These are phyloP conservation scores for Dipteronia sinensis DNA, from an alignment of 345 rosid genomes.

Conservation along the genomic window DNA sequence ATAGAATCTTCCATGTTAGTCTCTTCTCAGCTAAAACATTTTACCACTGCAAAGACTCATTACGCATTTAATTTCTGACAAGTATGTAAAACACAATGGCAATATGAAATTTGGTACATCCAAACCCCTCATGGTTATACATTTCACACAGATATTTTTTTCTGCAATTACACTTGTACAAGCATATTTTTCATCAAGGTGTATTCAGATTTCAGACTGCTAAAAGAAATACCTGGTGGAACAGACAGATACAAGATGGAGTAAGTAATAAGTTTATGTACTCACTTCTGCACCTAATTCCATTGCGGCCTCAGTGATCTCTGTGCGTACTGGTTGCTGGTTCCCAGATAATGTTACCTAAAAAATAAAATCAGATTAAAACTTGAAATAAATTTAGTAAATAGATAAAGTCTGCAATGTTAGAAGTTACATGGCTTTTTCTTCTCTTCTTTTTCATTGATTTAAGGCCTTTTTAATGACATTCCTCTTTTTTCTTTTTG, in stretches of 20 bases:
- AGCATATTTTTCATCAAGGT: background rate
- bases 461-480: background rate
- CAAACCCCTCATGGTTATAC: background rate
- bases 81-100: background rate
- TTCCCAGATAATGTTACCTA: constrained; percentile 89
- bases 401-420: constrained; percentile 6
- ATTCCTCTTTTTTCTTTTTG: background rate
- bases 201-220: background rate
- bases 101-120: background rate
- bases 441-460: background rate
- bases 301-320: constrained; percentile 97
- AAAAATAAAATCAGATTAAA: constrained; percentile 12
- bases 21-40: background rate
- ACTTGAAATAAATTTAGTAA: background rate
- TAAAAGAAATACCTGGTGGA: background rate
- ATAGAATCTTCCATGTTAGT: background rate
- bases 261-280: background rate
- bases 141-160: background rate
- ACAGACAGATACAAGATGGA: background rate
- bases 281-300: constrained; percentile 86
- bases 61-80: too few relatives aligned
- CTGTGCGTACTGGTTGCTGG: constrained; percentile 88
- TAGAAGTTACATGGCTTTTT: background rate
- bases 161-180: background rate
- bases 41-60: background rate